A percentile compares a stretch with the other conserved stretches of the same genome.
Conservation (phyloP, 1,284 basidiomycete species). For the Boletellus dicymbophilus region DNA sequence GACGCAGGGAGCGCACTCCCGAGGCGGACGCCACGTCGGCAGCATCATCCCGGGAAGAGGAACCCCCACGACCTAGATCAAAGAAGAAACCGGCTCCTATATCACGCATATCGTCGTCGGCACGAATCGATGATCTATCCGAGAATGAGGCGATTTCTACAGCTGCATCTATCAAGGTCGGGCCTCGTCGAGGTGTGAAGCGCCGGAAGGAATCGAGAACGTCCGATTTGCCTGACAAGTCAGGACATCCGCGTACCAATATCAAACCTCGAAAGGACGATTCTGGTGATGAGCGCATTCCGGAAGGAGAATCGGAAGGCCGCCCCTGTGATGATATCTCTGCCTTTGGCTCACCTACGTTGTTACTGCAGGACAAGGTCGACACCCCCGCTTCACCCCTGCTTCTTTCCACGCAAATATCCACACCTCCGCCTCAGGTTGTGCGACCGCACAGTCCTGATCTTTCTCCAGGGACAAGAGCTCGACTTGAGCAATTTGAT, state of each 20-base stretch:
- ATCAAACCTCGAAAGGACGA: neutral
- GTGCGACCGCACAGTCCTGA: conserved; percentile 3
- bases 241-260: neutral
- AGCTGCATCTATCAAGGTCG: conserved; percentile 17
- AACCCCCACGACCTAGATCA: neutral
- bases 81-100: neutral
- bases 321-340: neutral
- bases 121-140: neutral
- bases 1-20: neutral
- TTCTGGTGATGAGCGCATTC: neutral
- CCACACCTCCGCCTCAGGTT: neutral
- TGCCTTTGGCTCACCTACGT: neutral
- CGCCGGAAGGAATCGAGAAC: conserved; percentile 3
- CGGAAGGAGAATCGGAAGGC: neutral
- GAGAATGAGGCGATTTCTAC: conserved; percentile 2
- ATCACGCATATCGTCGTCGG: neutral
- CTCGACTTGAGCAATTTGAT: conserved; percentile 32
- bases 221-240: neutral
- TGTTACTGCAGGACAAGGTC: neutral
- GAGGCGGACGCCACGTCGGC: neutral
- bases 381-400: neutral
- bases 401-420: conserved; percentile 1
- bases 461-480: conserved; percentile 29
- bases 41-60: conserved; percentile 3
- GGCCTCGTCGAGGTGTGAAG: conserved; percentile 28